phyloP scores from a whole-genome alignment of 2,329 filamentous ascomycete genomes.

The Byssoonygena ceratinophila region DNA sequence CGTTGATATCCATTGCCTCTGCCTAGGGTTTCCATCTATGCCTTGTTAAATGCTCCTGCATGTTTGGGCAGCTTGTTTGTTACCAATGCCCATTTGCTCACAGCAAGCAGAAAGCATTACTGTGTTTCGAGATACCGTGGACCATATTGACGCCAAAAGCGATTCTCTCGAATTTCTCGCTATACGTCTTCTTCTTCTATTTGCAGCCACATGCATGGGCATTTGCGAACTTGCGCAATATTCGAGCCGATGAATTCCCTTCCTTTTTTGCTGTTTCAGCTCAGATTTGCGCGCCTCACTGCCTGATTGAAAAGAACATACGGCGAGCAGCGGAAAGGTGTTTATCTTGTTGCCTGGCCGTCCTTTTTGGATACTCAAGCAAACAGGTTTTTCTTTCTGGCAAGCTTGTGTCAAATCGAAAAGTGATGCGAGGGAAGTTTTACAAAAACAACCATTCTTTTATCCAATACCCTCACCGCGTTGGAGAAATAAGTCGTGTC shows the following conservation, averaged over 20 bases:
- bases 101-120: slow-evolving; percentile 6
- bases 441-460: neutral
- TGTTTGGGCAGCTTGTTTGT: slow-evolving; percentile 9
- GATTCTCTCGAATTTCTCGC: no score
- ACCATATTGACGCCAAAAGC: no score
- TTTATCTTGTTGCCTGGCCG: neutral
- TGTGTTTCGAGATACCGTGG: no score
- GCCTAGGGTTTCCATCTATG: no score
- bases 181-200: neutral
- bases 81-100: neutral
- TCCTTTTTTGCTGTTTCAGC: no score
- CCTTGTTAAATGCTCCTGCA: no score
- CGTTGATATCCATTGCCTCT: no score
- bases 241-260: no score
- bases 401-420: neutral
- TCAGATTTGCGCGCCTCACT: neutral
- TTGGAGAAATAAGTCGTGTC: neutral
- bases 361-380: neutral
- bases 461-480: neutral
- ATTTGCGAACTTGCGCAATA: no score
- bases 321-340: neutral
- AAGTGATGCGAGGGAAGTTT: neutral
- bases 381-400: neutral
- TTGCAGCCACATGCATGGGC: no score
- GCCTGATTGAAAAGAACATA: no score